A percentile compares a stretch with the other conserved stretches of the same genome.
phyloP scores from a whole-genome alignment of 2,329 filamentous ascomycete genomes.

The Curvularia sp. region DNA sequence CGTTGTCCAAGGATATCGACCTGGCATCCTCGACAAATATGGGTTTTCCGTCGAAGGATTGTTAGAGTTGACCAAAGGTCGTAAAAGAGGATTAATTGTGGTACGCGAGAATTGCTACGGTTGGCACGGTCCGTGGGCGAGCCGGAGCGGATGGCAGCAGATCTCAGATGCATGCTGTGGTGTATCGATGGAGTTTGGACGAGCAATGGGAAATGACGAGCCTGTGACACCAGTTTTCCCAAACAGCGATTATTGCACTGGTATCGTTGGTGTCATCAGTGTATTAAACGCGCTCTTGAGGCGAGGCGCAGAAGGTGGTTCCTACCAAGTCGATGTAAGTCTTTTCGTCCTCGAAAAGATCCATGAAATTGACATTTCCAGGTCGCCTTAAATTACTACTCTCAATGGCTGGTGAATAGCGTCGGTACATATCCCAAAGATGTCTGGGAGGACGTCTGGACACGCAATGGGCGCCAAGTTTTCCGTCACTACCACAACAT shows the following conservation, averaged over 20 bases:
- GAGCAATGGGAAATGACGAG: constrained; percentile 56
- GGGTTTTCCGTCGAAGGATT: constrained; percentile 55
- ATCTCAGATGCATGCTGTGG: constrained; percentile 58
- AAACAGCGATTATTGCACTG: constrained; percentile 57
- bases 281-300: constrained; percentile 54
- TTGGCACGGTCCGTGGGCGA: constrained; percentile 57
- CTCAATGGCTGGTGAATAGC: constrained; percentile 39
- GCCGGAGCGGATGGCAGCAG: constrained; percentile 61
- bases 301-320: constrained; percentile 51
- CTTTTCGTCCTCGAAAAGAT: background rate
- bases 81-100: constrained; percentile 56
- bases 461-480: constrained; percentile 54
- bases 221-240: constrained; percentile 56
- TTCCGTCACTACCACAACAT: constrained; percentile 62
- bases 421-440: constrained; percentile 46
- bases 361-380: constrained; percentile 7
- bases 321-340: constrained; percentile 53
- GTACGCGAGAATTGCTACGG: constrained; percentile 63
- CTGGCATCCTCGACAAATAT: constrained; percentile 56
- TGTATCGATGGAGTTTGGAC: constrained; percentile 56
- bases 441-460: constrained; percentile 60
- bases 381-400: constrained; percentile 49
- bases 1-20: constrained; percentile 59
- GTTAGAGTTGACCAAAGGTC: constrained; percentile 51
- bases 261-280: constrained; percentile 51